Percentiles rank a stretch among this genome's conserved stretches.
These are phyloP conservation scores for Oryza glumipatula DNA, from an alignment of 176 grass and related monocot species.

Conservation along the genomic window DNA sequence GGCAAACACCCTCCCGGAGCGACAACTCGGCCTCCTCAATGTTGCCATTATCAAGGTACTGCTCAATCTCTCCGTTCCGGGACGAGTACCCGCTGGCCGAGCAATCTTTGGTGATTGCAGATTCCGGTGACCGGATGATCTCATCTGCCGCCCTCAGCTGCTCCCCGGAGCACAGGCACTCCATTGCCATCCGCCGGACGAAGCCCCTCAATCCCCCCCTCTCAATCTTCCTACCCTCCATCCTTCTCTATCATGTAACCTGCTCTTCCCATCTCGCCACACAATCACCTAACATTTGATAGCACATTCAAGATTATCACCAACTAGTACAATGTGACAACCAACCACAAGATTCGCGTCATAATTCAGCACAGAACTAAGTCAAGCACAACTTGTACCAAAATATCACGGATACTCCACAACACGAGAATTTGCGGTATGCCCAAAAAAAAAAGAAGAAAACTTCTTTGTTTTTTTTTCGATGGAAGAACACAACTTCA, in stretches of 20 bases:
- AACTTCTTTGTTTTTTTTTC: neutral
- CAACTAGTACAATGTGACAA: neutral
- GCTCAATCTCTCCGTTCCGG: conserved; percentile 50
- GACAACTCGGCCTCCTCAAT: conserved; percentile 91
- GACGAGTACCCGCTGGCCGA: conserved; percentile 49
- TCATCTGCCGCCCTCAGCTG: conserved; percentile 74
- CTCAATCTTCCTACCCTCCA: conserved; percentile 50
- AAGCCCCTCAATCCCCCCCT: conserved; percentile 38
- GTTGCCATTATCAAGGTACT: conserved; percentile 63
- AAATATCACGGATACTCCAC: conserved; percentile 17
- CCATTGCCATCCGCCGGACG: conserved; percentile 57
- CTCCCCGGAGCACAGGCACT: conserved; percentile 94
- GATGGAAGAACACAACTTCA: conserved; percentile 17
- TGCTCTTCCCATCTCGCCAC: conserved; percentile 19
- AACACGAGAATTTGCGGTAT: neutral
- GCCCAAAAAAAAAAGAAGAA: neutral
- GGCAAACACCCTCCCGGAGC: conserved; percentile 69
- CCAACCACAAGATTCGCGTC: conserved; percentile 32
- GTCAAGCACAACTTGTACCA: neutral
- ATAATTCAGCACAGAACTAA: neutral
- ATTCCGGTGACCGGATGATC: conserved; percentile 52
- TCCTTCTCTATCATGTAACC: conserved; percentile 38
- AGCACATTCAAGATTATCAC: conserved; percentile 16
- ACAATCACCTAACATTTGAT: conserved; percentile 42
- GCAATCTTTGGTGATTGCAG: conserved; percentile 58